phyloP scores from a whole-genome alignment of 768 basidiomycete species.

The Rhizopogon vinicolor region DNA sequence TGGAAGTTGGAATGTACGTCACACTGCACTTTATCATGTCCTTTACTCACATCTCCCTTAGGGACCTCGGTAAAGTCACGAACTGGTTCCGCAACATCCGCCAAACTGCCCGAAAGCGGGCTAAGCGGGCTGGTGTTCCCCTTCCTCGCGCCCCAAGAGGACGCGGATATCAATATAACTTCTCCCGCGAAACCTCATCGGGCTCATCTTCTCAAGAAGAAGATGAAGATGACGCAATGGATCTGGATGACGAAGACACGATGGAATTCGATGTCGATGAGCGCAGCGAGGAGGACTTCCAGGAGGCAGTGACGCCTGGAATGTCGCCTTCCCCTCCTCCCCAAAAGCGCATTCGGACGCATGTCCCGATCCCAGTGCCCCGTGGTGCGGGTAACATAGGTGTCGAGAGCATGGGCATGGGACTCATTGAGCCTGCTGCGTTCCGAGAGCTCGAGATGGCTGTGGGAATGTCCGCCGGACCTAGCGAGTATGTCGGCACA shows the following conservation, averaged over 20 bases:
- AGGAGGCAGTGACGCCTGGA: slow-evolving; percentile 70
- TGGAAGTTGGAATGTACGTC: slow-evolving; percentile 73
- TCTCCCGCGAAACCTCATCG: slow-evolving; percentile 50
- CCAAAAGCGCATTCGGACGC: slow-evolving; percentile 24
- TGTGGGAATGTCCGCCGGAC: slow-evolving; percentile 16
- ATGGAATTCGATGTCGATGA: slow-evolving; percentile 47
- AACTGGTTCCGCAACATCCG: slow-evolving; percentile 88
- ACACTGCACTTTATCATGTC: slow-evolving; percentile 1
- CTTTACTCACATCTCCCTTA: slow-evolving; percentile 19
- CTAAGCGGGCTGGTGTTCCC: slow-evolving; percentile 41
- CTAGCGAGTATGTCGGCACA: slow-evolving; percentile 18
- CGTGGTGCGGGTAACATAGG: slow-evolving; percentile 19
- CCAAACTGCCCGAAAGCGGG: slow-evolving; percentile 74
- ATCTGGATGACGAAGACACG: slow-evolving; percentile 38
- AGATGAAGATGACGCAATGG: slow-evolving; percentile 43
- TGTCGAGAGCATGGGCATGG: slow-evolving; percentile 28
- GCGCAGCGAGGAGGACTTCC: slow-evolving; percentile 64
- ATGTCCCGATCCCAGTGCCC: slow-evolving; percentile 23
- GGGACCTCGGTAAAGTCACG: slow-evolving; percentile 81
- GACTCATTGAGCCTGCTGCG: slow-evolving; percentile 35
- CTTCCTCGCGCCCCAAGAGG: slow-evolving; percentile 27
- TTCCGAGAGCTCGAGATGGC: slow-evolving; percentile 50
- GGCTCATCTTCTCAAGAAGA: slow-evolving; percentile 43
- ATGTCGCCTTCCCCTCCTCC: slow-evolving; percentile 37
- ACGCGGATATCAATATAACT: slow-evolving; percentile 31